phyloP scores from a whole-genome alignment of 2,329 filamentous ascomycete species.

The Hypoxylon sp. region DNA sequence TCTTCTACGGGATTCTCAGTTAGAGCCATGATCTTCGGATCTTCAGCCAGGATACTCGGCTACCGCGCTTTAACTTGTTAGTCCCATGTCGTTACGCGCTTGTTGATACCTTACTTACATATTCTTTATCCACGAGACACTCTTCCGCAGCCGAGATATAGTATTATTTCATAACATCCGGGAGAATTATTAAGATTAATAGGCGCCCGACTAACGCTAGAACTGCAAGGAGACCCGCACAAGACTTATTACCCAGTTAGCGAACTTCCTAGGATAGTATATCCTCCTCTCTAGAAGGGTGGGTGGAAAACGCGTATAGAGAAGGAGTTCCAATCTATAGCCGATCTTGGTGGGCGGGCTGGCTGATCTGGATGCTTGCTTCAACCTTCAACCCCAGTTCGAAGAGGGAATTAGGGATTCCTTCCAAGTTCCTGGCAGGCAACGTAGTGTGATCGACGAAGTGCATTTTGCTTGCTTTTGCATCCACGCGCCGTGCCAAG shows the following conservation, averaged over 20 bases:
- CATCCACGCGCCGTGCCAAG: conserved; percentile 46
- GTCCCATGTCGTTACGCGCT: conserved; percentile 49
- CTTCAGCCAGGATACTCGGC: conserved; percentile 34
- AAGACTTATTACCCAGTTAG: conserved; percentile 34
- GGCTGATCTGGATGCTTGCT: conserved; percentile 24
- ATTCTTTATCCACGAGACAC: conserved; percentile 41
- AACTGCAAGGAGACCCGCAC: conserved; percentile 41
- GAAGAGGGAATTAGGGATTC: conserved; percentile 13
- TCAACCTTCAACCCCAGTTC: background rate
- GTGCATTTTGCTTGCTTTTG: conserved; percentile 33
- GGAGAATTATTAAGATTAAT: conserved; percentile 27
- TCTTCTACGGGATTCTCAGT: conserved; percentile 49
- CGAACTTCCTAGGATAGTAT: conserved; percentile 25
- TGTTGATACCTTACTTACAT: conserved; percentile 44
- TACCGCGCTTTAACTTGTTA: conserved; percentile 47
- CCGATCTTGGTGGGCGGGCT: conserved; percentile 33
- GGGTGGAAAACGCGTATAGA: conserved; percentile 21
- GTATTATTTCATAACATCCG: conserved; percentile 24
- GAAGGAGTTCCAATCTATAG: conserved; percentile 26
- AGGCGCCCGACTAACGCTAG: conserved; percentile 41
- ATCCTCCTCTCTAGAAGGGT: conserved; percentile 9
- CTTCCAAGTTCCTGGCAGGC: conserved; percentile 31
- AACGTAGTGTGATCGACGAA: conserved; percentile 34
- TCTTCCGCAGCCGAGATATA: conserved; percentile 32
- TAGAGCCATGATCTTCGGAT: conserved; percentile 48